Conservation (phyloP, 148 eudicot genomes). For the Hydrangea macrophylla region DNA sequence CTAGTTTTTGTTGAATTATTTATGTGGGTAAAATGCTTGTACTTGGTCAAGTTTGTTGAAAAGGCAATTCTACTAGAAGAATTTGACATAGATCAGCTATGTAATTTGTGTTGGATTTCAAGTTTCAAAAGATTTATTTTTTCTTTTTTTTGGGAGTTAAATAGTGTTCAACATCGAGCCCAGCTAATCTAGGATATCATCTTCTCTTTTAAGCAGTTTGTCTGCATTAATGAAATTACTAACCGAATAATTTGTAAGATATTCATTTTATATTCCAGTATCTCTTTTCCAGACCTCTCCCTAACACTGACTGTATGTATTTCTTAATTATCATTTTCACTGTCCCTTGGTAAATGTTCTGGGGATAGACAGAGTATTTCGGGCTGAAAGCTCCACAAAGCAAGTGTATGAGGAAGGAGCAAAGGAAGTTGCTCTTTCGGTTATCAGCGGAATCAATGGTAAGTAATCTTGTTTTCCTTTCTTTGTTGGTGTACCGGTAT, state of each 20-base stretch:
- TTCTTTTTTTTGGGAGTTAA: background rate
- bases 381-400: conserved; percentile 50
- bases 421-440: conserved; percentile 75
- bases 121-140: background rate
- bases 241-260: too few relatives aligned
- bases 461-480: conserved; percentile 22
- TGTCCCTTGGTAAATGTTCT: background rate
- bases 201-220: too few relatives aligned
- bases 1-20: background rate
- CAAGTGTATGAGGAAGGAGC: conserved; percentile 77
- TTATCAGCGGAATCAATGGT: conserved; percentile 74
- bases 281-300: background rate
- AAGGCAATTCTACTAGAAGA: background rate
- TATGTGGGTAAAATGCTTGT: background rate
- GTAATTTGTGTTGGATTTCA: background rate
- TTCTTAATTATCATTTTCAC: background rate
- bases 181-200: too few relatives aligned
- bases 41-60: background rate
- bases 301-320: background rate
- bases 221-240: too few relatives aligned
- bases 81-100: background rate
- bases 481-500: background rate
- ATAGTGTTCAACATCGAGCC: too few relatives aligned
- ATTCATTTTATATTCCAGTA: too few relatives aligned
- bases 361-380: conserved; percentile 70